Conservation (phyloP, 2,329 filamentous ascomycete species). For the Fusarium chlamydosporum region DNA sequence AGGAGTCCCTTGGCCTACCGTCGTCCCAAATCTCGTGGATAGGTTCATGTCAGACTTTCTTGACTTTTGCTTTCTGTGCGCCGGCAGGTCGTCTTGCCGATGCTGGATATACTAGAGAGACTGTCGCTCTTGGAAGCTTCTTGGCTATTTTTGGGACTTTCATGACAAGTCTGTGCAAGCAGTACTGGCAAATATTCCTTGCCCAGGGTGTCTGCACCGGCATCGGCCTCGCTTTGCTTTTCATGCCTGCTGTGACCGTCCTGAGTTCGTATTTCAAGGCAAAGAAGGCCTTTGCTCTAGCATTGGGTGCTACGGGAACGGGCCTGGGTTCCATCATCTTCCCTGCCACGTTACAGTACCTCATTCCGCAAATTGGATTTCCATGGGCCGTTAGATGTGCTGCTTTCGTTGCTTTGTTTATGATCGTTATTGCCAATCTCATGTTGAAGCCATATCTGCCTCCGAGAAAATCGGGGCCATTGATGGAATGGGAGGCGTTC, state of each 20-base stretch:
- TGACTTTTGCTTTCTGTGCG: slow-evolving; percentile 64
- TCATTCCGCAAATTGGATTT: slow-evolving; percentile 72
- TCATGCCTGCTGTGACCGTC: slow-evolving; percentile 71
- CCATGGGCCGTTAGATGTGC: slow-evolving; percentile 74
- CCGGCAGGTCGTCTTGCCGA: slow-evolving; percentile 65
- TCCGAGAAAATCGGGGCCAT: slow-evolving; percentile 63
- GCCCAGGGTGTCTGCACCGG: slow-evolving; percentile 67
- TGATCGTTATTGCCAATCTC: slow-evolving; percentile 58
- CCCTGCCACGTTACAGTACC: slow-evolving; percentile 68
- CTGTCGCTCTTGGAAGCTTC: slow-evolving; percentile 58
- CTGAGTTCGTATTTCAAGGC: slow-evolving; percentile 73
- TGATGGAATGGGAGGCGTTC: slow-evolving; percentile 71
- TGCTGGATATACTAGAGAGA: slow-evolving; percentile 62
- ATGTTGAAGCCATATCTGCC: slow-evolving; percentile 62
- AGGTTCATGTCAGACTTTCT: slow-evolving; percentile 65
- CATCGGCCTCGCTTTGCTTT: slow-evolving; percentile 69
- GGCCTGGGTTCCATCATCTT: slow-evolving; percentile 70
- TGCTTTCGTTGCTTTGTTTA: slow-evolving; percentile 71
- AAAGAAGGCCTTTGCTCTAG: slow-evolving; percentile 70
- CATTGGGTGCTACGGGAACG: slow-evolving; percentile 71
- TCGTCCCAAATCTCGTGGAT: slow-evolving; percentile 61
- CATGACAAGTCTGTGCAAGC: slow-evolving; percentile 60
- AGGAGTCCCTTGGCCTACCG: slow-evolving; percentile 54
- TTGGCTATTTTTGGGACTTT: slow-evolving; percentile 64
- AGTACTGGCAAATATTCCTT: slow-evolving; percentile 68